These are phyloP conservation scores for Aspergillus funiculosus DNA, from an alignment of 495 filamentous ascomycete species.

Conservation along the genomic window DNA sequence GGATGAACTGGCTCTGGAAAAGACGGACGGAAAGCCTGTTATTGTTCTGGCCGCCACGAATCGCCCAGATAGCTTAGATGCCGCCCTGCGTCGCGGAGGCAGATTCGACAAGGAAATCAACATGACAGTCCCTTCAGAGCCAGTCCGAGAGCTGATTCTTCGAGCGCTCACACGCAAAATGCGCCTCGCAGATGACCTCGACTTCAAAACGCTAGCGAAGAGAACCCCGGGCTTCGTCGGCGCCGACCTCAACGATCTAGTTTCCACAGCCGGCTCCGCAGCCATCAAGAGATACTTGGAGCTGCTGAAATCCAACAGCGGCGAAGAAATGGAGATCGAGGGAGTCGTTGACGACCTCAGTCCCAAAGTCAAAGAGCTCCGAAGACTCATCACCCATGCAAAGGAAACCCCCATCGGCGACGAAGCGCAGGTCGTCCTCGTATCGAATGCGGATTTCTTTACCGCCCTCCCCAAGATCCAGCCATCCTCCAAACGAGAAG, in stretches of 20 bases:
- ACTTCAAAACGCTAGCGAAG: conserved; percentile 77
- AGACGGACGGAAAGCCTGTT: conserved; percentile 81
- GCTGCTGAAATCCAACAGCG: conserved; percentile 46
- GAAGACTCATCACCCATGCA: conserved; percentile 50
- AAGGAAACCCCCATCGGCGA: conserved; percentile 45
- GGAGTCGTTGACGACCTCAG: conserved; percentile 28
- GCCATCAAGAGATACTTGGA: conserved; percentile 56
- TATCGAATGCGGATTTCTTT: conserved; percentile 63
- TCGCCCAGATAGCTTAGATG: conserved; percentile 82
- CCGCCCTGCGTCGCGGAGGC: conserved; percentile 76
- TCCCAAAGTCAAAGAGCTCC: conserved; percentile 44
- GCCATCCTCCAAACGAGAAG: conserved; percentile 90
- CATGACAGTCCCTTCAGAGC: conserved; percentile 87
- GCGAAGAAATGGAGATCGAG: conserved; percentile 52
- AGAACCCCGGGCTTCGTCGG: conserved; percentile 92
- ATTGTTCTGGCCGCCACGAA: conserved; percentile 93
- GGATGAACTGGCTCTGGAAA: conserved; percentile 75
- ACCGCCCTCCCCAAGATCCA: conserved; percentile 79
- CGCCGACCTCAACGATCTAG: conserved; percentile 82
- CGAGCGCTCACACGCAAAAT: conserved; percentile 68
- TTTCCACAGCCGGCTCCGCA: conserved; percentile 64
- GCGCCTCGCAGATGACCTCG: conserved; percentile 62
- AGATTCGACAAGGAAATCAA: conserved; percentile 93
- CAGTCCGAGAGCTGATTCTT: conserved; percentile 77
- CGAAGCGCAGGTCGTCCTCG: conserved; percentile 38